A percentile compares a stretch with the other conserved stretches of the same genome.
phyloP scores from a whole-genome alignment of 208 protist genomes.

The Borovskyia barvae region DNA sequence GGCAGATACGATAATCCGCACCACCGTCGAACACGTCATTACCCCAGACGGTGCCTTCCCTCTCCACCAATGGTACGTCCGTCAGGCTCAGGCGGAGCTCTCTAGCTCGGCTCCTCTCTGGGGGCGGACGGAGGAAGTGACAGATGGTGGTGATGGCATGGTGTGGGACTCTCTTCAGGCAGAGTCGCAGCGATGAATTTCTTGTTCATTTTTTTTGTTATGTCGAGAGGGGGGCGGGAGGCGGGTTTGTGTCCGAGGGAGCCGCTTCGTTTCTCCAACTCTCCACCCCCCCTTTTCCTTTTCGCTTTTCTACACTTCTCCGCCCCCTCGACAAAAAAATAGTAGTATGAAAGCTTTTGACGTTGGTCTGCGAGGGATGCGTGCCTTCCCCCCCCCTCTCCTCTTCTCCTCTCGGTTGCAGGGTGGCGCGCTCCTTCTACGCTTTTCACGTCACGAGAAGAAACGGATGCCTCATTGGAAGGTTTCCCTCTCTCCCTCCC shows the following conservation, averaged over 20 bases:
- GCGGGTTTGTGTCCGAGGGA: too few relatives aligned
- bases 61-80: slow-evolving; percentile 53
- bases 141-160: slow-evolving; percentile 4
- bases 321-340: too few relatives aligned
- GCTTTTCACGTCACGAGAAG: neutral
- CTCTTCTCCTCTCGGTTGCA: too few relatives aligned
- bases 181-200: neutral
- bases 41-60: slow-evolving; percentile 25
- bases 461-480: neutral
- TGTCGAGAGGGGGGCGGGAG: neutral
- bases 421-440: too few relatives aligned
- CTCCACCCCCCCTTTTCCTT: neutral
- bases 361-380: too few relatives aligned
- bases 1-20: slow-evolving; percentile 7
- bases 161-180: slow-evolving; percentile 24
- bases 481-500: neutral
- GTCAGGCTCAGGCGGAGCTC: slow-evolving; percentile 23
- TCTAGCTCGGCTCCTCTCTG: neutral
- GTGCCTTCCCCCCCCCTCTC: too few relatives aligned
- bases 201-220: neutral
- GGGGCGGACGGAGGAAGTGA: neutral
- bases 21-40: slow-evolving; percentile 13
- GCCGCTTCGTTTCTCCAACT: too few relatives aligned
- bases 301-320: neutral
- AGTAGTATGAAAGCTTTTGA: too few relatives aligned